A percentile compares a stretch with the other conserved stretches of the same genome.
Evolutionary conservation across 805 yeast genomes (phyloP).

Genomic region (Ogataea henricii): DNA sequence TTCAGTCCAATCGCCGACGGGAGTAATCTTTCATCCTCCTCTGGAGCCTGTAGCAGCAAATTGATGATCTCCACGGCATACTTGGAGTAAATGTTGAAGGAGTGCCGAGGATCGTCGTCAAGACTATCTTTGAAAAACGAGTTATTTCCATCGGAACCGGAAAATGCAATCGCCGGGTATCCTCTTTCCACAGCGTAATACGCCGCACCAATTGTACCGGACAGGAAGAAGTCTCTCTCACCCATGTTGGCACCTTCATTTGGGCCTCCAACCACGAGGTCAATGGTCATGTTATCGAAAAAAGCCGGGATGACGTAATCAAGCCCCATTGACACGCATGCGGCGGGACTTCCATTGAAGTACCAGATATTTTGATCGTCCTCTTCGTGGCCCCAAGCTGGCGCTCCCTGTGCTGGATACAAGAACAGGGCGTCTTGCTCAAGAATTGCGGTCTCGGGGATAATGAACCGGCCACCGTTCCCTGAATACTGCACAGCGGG

Average conservation of each 20-base stretch:
- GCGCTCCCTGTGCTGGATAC: conserved; percentile 49
- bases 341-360: conserved; percentile 58
- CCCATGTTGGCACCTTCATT: conserved; percentile 54
- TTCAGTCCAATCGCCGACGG: conserved; percentile 49
- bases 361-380: conserved; percentile 49
- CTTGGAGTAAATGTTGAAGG: conserved; percentile 48
- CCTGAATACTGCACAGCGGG: conserved; percentile 56
- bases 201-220: conserved; percentile 57
- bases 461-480: conserved; percentile 53
- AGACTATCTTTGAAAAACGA: conserved; percentile 49
- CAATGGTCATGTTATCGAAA: conserved; percentile 46
- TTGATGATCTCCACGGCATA: conserved; percentile 43
- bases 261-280: conserved; percentile 54
- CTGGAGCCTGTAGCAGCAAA: conserved; percentile 40
- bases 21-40: conserved; percentile 39
- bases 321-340: conserved; percentile 50
- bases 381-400: conserved; percentile 57
- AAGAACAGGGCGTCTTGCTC: conserved; percentile 48
- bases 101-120: conserved; percentile 41
- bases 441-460: conserved; percentile 42
- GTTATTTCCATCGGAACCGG: conserved; percentile 52
- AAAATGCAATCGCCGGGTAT: conserved; percentile 50
- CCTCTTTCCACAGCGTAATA: conserved; percentile 51
- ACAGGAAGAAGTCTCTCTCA: conserved; percentile 42
- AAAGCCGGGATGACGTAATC: conserved; percentile 48